A percentile compares a stretch with the other conserved stretches of the same genome.
phyloP scores from a whole-genome alignment of 1,139 yeast species.

The Meyerozyma athensensis region DNA sequence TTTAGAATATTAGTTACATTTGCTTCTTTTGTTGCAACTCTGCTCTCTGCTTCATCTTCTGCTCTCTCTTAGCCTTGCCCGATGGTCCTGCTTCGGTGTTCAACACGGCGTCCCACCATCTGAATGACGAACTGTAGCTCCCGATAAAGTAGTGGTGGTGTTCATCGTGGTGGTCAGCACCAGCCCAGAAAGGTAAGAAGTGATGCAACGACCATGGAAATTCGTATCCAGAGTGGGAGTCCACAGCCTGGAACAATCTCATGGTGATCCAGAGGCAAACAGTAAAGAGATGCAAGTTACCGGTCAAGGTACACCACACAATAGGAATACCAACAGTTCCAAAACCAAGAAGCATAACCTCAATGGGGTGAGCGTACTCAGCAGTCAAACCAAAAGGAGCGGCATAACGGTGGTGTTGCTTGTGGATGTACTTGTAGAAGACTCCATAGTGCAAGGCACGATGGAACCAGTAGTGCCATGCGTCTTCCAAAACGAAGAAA shows the following conservation, averaged over 20 bases:
- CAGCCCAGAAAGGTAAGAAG: slow-evolving; percentile 94
- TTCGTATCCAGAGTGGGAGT: slow-evolving; percentile 95
- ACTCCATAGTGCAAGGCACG: slow-evolving; percentile 80
- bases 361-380: slow-evolving; percentile 94
- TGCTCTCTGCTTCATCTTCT: slow-evolving; percentile 47
- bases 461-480: slow-evolving; percentile 96
- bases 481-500: slow-evolving; percentile 82
- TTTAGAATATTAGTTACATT: neutral
- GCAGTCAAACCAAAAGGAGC: slow-evolving; percentile 97
- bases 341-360: slow-evolving; percentile 82
- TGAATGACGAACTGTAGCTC: slow-evolving; percentile 86
- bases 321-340: slow-evolving; percentile 96
- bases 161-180: slow-evolving; percentile 96
- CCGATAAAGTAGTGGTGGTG: slow-evolving; percentile 94
- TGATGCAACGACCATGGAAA: slow-evolving; percentile 95
- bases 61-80: slow-evolving; percentile 60
- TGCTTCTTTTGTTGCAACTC: slow-evolving; percentile 18
- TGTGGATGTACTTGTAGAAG: slow-evolving; percentile 86
- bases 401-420: slow-evolving; percentile 94
- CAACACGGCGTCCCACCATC: slow-evolving; percentile 87
- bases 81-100: slow-evolving; percentile 79
- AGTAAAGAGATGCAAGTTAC: slow-evolving; percentile 69
- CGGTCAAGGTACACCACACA: slow-evolving; percentile 41
- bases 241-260: slow-evolving; percentile 90
- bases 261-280: slow-evolving; percentile 82